Percentiles rank a stretch among this genome's conserved stretches.
Conservation (phyloP, 2,329 filamentous ascomycete genomes). For the Venturia pyrina region DNA sequence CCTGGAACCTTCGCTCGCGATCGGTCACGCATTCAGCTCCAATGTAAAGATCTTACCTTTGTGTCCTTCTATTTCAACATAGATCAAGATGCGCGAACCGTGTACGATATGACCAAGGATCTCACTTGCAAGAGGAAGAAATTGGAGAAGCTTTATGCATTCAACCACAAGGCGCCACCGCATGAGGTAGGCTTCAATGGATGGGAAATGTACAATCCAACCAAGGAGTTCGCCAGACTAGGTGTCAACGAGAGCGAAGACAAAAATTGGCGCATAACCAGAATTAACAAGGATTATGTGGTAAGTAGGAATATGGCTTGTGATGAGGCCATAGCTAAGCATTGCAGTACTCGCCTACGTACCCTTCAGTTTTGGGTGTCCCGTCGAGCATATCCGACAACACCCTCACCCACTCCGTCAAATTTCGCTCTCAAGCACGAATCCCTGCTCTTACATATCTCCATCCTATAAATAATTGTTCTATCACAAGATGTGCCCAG, state of each 20-base stretch:
- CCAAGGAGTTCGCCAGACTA: conserved; percentile 75
- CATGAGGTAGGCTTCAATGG: conserved; percentile 66
- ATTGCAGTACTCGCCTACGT: conserved; percentile 71
- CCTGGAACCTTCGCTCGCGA: conserved; percentile 61
- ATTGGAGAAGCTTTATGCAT: conserved; percentile 86
- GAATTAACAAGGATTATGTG: conserved; percentile 78
- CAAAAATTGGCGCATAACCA: conserved; percentile 78
- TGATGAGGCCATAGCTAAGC: not conserved
- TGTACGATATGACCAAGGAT: conserved; percentile 74
- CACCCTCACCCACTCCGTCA: conserved; percentile 82
- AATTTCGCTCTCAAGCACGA: conserved; percentile 78
- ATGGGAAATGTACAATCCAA: conserved; percentile 77
- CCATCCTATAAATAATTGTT: conserved; percentile 95
- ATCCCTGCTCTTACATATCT: conserved; percentile 88
- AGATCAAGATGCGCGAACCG: conserved; percentile 66
- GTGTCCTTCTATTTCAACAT: conserved; percentile 80
- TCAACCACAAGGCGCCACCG: conserved; percentile 67
- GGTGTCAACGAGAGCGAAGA: conserved; percentile 76
- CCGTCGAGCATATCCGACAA: conserved; percentile 92
- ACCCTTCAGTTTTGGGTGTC: conserved; percentile 75
- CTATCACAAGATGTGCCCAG: conserved; percentile 90
- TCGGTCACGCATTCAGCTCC: conserved; percentile 72
- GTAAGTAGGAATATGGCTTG: conserved; percentile 25
- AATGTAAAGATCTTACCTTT: conserved; percentile 88
- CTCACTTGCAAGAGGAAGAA: conserved; percentile 73